Evolutionary conservation across 176 grass and related monocot species (phyloP).

Genomic region (Echinochloa phyllopogon): DNA sequence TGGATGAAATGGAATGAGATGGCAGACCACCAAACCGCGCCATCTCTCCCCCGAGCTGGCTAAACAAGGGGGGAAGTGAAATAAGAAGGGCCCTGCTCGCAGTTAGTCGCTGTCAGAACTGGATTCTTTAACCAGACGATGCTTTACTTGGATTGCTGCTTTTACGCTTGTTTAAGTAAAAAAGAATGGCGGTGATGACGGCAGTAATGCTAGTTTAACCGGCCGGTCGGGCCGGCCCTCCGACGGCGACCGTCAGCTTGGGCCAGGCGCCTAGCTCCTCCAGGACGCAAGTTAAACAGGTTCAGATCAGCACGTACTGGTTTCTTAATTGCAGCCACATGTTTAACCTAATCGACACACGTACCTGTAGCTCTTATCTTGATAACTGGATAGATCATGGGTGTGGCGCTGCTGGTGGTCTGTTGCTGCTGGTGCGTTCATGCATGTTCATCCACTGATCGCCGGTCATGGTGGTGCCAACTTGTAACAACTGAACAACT

Average conservation of each 20-base stretch:
- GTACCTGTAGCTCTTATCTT: slow-evolving; percentile 31
- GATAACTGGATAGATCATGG: neutral
- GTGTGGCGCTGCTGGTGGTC: neutral
- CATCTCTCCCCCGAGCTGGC: neutral
- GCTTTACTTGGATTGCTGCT: neutral
- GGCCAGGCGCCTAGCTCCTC: neutral
- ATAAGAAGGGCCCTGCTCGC: neutral
- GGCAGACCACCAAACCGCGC: slow-evolving; percentile 50
- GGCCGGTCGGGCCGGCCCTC: slow-evolving; percentile 33
- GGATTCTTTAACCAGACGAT: slow-evolving; percentile 13
- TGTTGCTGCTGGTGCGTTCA: neutral
- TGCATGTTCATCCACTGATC: neutral
- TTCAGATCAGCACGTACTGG: neutral
- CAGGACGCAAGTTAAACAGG: neutral
- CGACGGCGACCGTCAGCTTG: slow-evolving; percentile 23
- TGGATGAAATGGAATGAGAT: neutral
- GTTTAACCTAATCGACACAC: slow-evolving; percentile 13
- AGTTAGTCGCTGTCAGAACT: slow-evolving; percentile 43
- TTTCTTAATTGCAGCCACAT: slow-evolving; percentile 20
- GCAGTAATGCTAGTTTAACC: slow-evolving; percentile 26
- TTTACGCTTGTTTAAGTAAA: neutral
- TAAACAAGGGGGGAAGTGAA: neutral
- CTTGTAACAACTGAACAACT: neutral
- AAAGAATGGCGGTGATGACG: slow-evolving; percentile 1
- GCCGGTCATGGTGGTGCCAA: neutral